These are phyloP conservation scores for Talaromyces ruber DNA, from an alignment of 495 filamentous ascomycete genomes.

Conservation along the genomic window DNA sequence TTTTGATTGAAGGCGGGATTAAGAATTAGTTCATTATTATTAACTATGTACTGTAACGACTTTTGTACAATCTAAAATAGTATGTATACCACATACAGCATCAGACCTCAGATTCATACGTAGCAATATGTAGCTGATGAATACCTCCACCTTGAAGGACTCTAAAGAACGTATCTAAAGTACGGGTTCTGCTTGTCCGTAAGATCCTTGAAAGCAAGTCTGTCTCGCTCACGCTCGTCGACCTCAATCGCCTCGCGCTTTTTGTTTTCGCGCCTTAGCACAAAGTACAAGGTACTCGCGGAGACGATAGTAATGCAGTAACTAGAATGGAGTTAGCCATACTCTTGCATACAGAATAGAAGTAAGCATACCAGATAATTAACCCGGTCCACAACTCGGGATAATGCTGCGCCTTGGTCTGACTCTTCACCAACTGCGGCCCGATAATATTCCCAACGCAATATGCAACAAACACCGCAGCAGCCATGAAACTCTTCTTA, in stretches of 20 bases:
- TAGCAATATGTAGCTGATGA: not conserved
- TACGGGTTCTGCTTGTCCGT: constrained; percentile 71
- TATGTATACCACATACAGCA: not conserved
- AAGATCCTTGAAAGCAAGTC: constrained; percentile 60
- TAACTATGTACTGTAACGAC: not conserved
- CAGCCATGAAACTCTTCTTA: constrained; percentile 68
- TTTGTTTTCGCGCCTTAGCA: constrained; percentile 50
- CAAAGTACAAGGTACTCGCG: constrained; percentile 43
- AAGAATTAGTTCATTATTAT: not conserved
- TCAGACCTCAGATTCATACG: too few species aligned
- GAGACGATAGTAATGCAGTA: constrained; percentile 60
- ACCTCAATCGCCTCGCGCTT: constrained; percentile 33
- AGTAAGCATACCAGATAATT: constrained; percentile 53
- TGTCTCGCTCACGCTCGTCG: constrained; percentile 54
- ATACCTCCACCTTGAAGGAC: not conserved
- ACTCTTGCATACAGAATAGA: not conserved
- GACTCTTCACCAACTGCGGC: constrained; percentile 56
- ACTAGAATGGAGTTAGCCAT: constrained; percentile 21
- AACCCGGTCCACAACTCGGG: constrained; percentile 61
- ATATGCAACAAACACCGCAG: constrained; percentile 66
- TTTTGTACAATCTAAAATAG: not conserved
- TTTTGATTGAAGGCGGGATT: not conserved
- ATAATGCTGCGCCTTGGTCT: constrained; percentile 56
- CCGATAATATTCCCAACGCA: constrained; percentile 67
- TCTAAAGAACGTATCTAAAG: constrained; percentile 64